Conservation (phyloP, 1,139 yeast genomes). For the Yamadazyma spencermartinsiae region DNA sequence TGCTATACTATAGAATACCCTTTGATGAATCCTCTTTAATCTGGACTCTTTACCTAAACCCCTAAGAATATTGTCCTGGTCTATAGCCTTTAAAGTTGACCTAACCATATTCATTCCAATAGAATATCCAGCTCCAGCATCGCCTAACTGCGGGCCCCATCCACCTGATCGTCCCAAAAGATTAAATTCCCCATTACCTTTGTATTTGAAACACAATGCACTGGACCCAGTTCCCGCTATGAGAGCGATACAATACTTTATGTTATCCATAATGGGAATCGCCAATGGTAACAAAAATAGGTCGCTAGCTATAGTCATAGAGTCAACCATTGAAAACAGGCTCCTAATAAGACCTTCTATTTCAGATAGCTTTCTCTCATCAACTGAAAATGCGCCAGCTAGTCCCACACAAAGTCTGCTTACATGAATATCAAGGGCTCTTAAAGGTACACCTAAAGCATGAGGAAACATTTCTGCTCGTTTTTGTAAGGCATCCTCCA, state of each 20-base stretch:
- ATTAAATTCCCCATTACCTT: not conserved
- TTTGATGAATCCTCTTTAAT: slow-evolving; percentile 4
- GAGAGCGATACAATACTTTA: slow-evolving; percentile 7
- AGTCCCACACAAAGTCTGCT: slow-evolving; percentile 4
- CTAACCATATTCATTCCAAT: slow-evolving; percentile 7
- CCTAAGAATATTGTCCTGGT: slow-evolving; percentile 1
- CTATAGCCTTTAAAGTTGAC: slow-evolving; percentile 7
- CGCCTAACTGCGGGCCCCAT: slow-evolving; percentile 11
- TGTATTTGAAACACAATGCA: slow-evolving; percentile 6
- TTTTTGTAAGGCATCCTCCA: slow-evolving; percentile 6
- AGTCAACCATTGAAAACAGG: not conserved
- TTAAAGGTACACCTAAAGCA: not conserved
- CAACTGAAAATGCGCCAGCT: slow-evolving; percentile 8
- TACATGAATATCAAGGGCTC: not conserved
- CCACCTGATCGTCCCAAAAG: slow-evolving; percentile 10
- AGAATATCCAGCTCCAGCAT: slow-evolving; percentile 10
- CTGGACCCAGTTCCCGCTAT: slow-evolving; percentile 12
- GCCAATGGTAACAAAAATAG: slow-evolving; percentile 7
- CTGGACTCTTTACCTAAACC: not conserved
- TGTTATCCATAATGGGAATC: not conserved
- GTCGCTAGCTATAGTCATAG: slow-evolving; percentile 7
- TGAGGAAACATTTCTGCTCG: not conserved
- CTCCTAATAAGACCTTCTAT: not conserved
- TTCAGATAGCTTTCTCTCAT: slow-evolving; percentile 1
- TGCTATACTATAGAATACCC: slow-evolving; percentile 1